A percentile compares a stretch with the other conserved stretches of the same genome.
Conservation (phyloP, 805 yeast genomes). For the Wickerhamiella hasegawae region DNA sequence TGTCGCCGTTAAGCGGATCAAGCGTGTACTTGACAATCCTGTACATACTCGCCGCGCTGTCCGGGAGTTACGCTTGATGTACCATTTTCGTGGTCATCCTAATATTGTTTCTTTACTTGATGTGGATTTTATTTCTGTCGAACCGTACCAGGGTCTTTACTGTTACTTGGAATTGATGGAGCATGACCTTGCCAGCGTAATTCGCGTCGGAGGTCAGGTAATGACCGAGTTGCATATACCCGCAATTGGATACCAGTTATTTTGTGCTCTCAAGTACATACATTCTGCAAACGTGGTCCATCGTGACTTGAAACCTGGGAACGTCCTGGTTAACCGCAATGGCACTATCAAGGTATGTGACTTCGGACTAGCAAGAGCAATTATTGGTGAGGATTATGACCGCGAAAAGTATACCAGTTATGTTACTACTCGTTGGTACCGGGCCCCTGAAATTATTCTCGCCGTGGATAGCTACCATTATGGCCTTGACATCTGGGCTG, state of each 20-base stretch:
- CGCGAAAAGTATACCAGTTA: slow-evolving; percentile 27
- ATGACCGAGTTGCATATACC: slow-evolving; percentile 75
- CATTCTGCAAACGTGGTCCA: slow-evolving; percentile 89
- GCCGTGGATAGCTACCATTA: slow-evolving; percentile 14
- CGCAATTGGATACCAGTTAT: slow-evolving; percentile 59
- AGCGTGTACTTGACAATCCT: slow-evolving; percentile 49
- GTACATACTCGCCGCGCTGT: slow-evolving; percentile 63
- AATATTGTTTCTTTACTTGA: slow-evolving; percentile 65
- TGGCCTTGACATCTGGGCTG: slow-evolving; percentile 80
- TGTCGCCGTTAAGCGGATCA: slow-evolving; percentile 71
- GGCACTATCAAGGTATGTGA: slow-evolving; percentile 81
- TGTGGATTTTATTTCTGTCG: slow-evolving; percentile 46
- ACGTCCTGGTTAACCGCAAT: slow-evolving; percentile 55
- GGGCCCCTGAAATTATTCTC: slow-evolving; percentile 81
- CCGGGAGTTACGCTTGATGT: slow-evolving; percentile 69
- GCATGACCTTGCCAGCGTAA: slow-evolving; percentile 66
- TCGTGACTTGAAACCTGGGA: slow-evolving; percentile 85
- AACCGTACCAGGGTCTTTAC: slow-evolving; percentile 73
- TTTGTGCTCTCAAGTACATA: slow-evolving; percentile 75
- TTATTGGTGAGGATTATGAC: slow-evolving; percentile 24
- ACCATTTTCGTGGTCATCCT: slow-evolving; percentile 69
- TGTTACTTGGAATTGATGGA: slow-evolving; percentile 79
- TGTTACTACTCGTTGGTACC: slow-evolving; percentile 90
- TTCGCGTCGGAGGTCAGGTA: slow-evolving; percentile 38
- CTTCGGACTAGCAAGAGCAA: slow-evolving; percentile 82